Base-by-base conservation (phyloP, 2,329 filamentous ascomycete genomes). In the Fusarium chaquense region DNA sequence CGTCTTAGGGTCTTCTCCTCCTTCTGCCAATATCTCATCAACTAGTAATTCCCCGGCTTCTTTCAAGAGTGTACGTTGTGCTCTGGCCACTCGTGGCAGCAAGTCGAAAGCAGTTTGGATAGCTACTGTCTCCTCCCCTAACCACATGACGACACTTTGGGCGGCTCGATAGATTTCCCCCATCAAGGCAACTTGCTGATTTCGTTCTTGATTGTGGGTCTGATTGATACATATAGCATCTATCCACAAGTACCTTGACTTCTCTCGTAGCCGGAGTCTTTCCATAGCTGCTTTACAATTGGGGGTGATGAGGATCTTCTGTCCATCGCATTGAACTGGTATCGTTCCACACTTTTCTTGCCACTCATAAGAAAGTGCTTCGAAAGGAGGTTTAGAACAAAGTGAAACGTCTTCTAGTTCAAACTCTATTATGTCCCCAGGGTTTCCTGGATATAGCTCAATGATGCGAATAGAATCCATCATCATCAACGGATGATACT, bases 241-340 rank as follows among this genome's bases (percentile, higher is more conserved):
- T 13, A 24, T 49, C 46, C 30, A 35, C 5, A 36, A 6, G 22
- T 50, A 28, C 4, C 47, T 36, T 5, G 47, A 36, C 18, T 50
- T 50, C 5, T 9, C 18, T 26, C 10, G 5, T 1, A 50, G 32
- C 12, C 47, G 32, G 5, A 50, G 47, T 3, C 18, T 36, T 15
- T 50, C 47, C 47, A 36, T 50, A 3, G 47, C 47, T 35, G 47
- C 47, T 33, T 36, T 36, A 16, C 32, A 50, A 3, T 50, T 50
- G 7, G 22, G 47, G 1, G 32, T 50, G 7, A 50, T 36, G 8
- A 50, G 22, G 4, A 50, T 35, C 22, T 50, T 50, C 5, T 10
- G 11, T 12, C 16, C 32, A 2, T n/a, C 22, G 2, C 47, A 50
- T 3, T 36, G 32, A 22, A 50, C 47, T 20, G 47, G 47, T 26